Conservation (phyloP, 345 rosid species). For the Excoecaria cochinchinensis region DNA sequence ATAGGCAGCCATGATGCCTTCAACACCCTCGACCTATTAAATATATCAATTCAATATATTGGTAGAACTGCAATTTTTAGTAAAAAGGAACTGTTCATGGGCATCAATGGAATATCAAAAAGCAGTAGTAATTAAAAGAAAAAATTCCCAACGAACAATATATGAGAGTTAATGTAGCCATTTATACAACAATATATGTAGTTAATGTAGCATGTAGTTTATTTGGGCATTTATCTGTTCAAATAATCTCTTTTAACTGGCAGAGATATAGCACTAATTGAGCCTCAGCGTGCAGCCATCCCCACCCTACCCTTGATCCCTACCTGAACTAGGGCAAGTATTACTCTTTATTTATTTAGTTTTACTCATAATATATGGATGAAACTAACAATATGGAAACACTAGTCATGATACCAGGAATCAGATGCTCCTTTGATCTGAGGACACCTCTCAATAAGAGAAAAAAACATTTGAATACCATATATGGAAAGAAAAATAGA, state of each 20-base stretch:
- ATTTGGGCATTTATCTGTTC: too few species aligned
- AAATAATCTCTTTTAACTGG: background rate
- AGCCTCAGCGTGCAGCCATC: too few species aligned
- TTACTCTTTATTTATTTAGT: background rate
- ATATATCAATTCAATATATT: background rate
- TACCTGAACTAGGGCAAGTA: background rate
- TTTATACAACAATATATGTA: too few species aligned
- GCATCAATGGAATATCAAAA: too few species aligned
- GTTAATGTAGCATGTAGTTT: too few species aligned
- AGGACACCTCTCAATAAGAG: background rate
- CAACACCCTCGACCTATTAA: constrained; percentile 74
- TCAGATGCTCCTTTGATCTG: background rate
- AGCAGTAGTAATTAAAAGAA: too few species aligned
- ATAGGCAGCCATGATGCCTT: constrained; percentile 84
- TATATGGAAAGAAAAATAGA: background rate
- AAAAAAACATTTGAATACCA: background rate
- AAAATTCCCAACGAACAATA: too few species aligned
- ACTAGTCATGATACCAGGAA: background rate
- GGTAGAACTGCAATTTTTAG: too few species aligned
- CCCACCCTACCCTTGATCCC: background rate
- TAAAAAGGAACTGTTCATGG: too few species aligned
- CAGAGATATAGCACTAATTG: background rate
- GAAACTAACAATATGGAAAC: background rate
- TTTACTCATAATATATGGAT: background rate
- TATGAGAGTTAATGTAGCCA: too few species aligned